Base-by-base conservation (phyloP, 2,329 filamentous ascomycete genomes). In the Balansia obtecta region DNA sequence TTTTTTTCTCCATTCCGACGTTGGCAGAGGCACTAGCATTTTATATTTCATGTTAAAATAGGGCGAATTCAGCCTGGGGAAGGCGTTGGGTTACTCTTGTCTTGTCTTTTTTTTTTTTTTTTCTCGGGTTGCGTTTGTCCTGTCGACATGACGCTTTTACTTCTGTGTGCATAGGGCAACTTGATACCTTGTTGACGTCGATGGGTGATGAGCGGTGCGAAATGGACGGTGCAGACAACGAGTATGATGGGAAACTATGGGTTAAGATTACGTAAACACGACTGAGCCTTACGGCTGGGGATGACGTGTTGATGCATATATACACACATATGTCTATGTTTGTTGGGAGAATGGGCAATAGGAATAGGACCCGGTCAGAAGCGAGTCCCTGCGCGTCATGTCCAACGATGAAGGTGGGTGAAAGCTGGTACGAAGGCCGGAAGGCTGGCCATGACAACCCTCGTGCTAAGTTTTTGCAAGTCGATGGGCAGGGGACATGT, bases 11-110 rank as follows among this genome's bases (percentile, higher is more conserved):
- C n/a, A n/a, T n/a, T n/a, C n/a, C 22, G 22, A 49, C 18, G 42
- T 13, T 45, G 18, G 9, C 11, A 41, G 37, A 38, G 18, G 15
- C 42, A 45, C 34, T 40, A 45, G 41, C 41, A 49, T 50, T 46
- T 27, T 6, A 27, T 45, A 20, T 48, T 34, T 18, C 39, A 33
- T 13, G 45, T 52, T 33, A 53, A 56, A 40, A 53, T 43, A 52
- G 46, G 51, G 43, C 52, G 52, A 50, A 53, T 54, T 43, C n/a
- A 45, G 53, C 53, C 54, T 45, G 50, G 50, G 49, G 44, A 51
- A 18, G 57, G 56, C 55, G 56, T 57, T 58, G n/a, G 30, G 51
- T 51, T 45, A 51, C 20, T n/a, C n/a, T n/a, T n/a, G n/a, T 45
- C 32, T 50, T n/a, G 11, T 16, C 4, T 33, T 1, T 12, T 6